Percentiles rank a stretch among this genome's conserved stretches.
Conservation (phyloP, 345 rosid species). For the Streptanthus diversifolius region DNA sequence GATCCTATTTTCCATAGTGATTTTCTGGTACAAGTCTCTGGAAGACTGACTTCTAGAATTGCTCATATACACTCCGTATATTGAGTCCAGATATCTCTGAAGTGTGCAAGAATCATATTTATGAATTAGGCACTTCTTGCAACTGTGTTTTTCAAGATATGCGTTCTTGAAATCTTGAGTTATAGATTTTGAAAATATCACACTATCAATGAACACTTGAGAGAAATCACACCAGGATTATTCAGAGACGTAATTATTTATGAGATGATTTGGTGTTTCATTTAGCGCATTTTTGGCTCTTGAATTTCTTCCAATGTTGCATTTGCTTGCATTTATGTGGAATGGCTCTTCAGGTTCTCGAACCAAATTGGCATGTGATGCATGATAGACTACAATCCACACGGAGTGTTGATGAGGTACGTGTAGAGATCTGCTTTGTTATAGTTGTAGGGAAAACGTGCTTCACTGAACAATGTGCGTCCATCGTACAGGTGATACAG, state of each 20-base stretch:
- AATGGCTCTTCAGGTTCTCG: constrained; percentile 66
- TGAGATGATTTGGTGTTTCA: constrained; percentile 15
- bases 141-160: not conserved
- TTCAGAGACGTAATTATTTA: not conserved
- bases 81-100: not conserved
- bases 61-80: not conserved
- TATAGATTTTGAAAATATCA: not conserved
- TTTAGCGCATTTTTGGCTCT: not conserved
- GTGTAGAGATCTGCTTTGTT: not conserved
- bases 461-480: constrained; percentile 9
- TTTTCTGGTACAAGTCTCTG: not conserved
- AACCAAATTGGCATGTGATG: constrained; percentile 98
- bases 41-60: not conserved
- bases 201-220: not conserved
- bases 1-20: not conserved
- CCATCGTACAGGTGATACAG: constrained; percentile 67
- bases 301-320: not conserved
- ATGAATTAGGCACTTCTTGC: not conserved
- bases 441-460: not conserved
- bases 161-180: not conserved
- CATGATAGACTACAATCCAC: constrained; percentile 66
- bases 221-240: constrained; percentile 3
- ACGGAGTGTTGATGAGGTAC: constrained; percentile 88
- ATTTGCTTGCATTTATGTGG: constrained; percentile 11
- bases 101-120: not conserved